Evolutionary conservation across 2,329 filamentous ascomycete species (phyloP).

Genomic region (Penicillium sp.): DNA sequence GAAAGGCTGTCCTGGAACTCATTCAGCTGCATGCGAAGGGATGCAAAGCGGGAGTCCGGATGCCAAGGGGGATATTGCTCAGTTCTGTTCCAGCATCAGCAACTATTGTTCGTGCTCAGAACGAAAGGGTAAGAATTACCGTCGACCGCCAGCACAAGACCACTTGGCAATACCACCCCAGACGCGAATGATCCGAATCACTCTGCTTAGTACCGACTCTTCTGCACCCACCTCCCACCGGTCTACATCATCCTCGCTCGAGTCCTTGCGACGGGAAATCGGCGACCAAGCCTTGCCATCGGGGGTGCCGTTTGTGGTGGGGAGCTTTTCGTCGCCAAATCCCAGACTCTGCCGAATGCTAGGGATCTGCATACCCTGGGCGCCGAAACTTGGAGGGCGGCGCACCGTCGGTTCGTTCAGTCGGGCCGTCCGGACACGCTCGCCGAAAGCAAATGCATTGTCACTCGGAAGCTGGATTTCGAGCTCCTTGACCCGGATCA

Average conservation of each 20-base stretch:
- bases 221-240: conserved; percentile 54
- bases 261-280: conserved; percentile 39
- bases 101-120: background rate
- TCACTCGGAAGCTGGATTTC: conserved; percentile 57
- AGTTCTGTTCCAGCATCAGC: conserved; percentile 26
- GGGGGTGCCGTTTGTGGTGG: conserved; percentile 28
- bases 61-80: conserved; percentile 55
- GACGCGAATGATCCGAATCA: conserved; percentile 55
- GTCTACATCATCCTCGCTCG: conserved; percentile 45
- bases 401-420: conserved; percentile 45
- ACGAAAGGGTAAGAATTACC: background rate
- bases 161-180: conserved; percentile 57
- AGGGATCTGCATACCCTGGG: conserved; percentile 43
- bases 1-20: conserved; percentile 53
- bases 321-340: conserved; percentile 40
- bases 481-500: conserved; percentile 51
- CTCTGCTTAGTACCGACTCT: conserved; percentile 54
- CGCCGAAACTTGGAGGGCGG: conserved; percentile 40
- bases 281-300: conserved; percentile 42
- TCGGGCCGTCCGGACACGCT: conserved; percentile 52
- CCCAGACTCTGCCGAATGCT: conserved; percentile 43
- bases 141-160: conserved; percentile 54
- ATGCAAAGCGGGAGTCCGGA: conserved; percentile 48
- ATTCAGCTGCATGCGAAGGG: conserved; percentile 46
- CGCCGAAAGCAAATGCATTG: conserved; percentile 55